Percentiles rank a stretch among this genome's conserved stretches.
Evolutionary conservation across 2,329 filamentous ascomycete species (phyloP).

Genomic region (Hypomyces perniciosus): DNA sequence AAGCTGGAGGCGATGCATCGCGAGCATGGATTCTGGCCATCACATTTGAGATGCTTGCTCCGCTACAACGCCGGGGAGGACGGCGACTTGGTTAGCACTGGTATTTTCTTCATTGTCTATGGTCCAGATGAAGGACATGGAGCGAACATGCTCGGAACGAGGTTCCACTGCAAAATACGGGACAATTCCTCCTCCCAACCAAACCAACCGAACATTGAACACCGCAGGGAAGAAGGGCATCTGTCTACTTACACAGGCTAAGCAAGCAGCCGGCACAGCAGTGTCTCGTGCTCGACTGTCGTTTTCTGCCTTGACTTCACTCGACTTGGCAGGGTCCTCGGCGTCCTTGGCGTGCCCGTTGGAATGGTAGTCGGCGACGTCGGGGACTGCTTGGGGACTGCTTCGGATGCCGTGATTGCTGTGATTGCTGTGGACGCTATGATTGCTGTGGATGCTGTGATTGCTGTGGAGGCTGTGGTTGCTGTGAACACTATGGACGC

Average conservation of each 20-base stretch:
- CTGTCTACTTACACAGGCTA: constrained; percentile 45
- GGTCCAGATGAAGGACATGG: background rate
- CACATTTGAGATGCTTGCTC: constrained; percentile 68
- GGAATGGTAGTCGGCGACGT: constrained; percentile 4
- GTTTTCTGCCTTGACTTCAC: constrained; percentile 11
- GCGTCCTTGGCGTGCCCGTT: background rate
- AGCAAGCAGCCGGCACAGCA: constrained; percentile 46
- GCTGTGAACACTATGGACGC: background rate
- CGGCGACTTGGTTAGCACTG: constrained; percentile 3
- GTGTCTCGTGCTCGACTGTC: constrained; percentile 21
- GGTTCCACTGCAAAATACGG: background rate
- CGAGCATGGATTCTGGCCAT: constrained; percentile 62
- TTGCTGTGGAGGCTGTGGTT: background rate
- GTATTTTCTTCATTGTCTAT: background rate
- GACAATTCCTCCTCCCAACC: background rate
- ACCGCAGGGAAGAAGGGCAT: background rate
- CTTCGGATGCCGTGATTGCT: background rate
- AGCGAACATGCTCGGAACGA: background rate
- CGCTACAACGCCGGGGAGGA: constrained; percentile 33
- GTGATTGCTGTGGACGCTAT: background rate
- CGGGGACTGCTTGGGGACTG: constrained; percentile 5
- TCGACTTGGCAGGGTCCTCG: constrained; percentile 5
- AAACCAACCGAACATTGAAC: constrained; percentile 4
- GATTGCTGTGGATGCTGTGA: background rate
- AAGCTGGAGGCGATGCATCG: constrained; percentile 55